Evolutionary conservation across 768 basidiomycete genomes (phyloP), one percentile per base, ranked within the genome.

Genomic region (Collybia sp.): DNA sequence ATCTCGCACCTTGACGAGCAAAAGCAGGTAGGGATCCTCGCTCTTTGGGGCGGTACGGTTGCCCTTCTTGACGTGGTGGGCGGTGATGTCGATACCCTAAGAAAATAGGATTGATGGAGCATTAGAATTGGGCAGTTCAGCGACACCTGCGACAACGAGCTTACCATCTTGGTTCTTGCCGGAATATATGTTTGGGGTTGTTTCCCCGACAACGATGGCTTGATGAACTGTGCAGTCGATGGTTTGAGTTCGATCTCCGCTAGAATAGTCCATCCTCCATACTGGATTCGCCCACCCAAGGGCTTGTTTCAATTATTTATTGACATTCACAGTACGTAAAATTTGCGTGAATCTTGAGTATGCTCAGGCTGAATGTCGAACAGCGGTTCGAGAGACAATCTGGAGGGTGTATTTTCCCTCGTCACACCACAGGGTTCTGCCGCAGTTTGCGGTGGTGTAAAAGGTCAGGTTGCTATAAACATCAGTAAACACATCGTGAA

Each of bases 61-160:
- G 58, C 93, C 83, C 82, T 96, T 97, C 85, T 89, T 95, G 84
- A 96, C 94, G 84, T 99, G 95, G 80, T 98, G 95, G 70, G 77
- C 74, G 68, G 79, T 77, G 72, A 97, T 82, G 75, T 96, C 93
- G 72, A 96, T 95, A 85, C 93, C 93, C 93, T 91, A 65, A 12
- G 33, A 39, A 49, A 17, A 13, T 18, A n/a, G 37, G n/a, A 55
- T 17, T 43, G 39, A 15, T 35, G 63, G 39, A 56, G n/a, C 11
- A 43, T 55, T 45, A 58, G 42, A 37, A 37, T 40, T 32, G 10
- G 15, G 46, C 41, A 20, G 39, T 43, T 56, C 40, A 54, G 51
- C 59, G 53, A 55, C 57, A 56, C 44, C 49, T 53, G 49, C 57
- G 55, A 76, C 70, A 62, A 60, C 68, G 75, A 71, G 71, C 85